Evolutionary conservation across 169 alveolate species (phyloP).

Genomic region (Cystoisospora suis): DNA sequence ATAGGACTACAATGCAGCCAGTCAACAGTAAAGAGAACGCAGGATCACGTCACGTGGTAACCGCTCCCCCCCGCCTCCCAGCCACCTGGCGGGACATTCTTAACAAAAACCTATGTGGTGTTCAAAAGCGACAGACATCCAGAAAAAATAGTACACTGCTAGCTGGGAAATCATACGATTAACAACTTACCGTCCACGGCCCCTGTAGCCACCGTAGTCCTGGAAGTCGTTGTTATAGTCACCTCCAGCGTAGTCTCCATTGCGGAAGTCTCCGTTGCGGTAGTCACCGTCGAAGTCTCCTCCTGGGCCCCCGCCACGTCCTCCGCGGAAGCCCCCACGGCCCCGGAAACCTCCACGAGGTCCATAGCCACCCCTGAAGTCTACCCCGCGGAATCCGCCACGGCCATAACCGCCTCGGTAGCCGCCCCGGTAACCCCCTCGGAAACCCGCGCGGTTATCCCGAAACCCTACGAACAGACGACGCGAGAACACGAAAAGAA

Average conservation of each 20-base stretch:
- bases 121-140: not conserved
- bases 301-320: slow-evolving; percentile 21
- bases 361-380: not conserved
- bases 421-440: slow-evolving; percentile 71
- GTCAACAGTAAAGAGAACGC: too few species aligned
- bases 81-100: too few species aligned
- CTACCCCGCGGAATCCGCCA: slow-evolving; percentile 1
- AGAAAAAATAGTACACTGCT: not conserved
- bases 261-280: slow-evolving; percentile 1
- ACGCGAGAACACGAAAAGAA: not conserved
- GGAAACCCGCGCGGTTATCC: slow-evolving; percentile 70
- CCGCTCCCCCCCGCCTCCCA: too few species aligned
- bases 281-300: slow-evolving; percentile 17
- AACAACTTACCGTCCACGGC: slow-evolving; percentile 4
- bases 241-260: not conserved
- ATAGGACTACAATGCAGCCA: too few species aligned
- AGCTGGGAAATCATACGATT: not conserved
- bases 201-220: slow-evolving; percentile 33
- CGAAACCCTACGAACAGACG: slow-evolving; percentile 33
- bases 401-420: slow-evolving; percentile 61
- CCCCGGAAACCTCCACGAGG: not conserved
- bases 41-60: too few species aligned
- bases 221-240: not conserved
- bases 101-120: too few species aligned
- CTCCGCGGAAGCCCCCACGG: slow-evolving; percentile 30